phyloP scores from a whole-genome alignment of 2,329 filamentous ascomycete species.

The Colletotrichum aenigma region DNA sequence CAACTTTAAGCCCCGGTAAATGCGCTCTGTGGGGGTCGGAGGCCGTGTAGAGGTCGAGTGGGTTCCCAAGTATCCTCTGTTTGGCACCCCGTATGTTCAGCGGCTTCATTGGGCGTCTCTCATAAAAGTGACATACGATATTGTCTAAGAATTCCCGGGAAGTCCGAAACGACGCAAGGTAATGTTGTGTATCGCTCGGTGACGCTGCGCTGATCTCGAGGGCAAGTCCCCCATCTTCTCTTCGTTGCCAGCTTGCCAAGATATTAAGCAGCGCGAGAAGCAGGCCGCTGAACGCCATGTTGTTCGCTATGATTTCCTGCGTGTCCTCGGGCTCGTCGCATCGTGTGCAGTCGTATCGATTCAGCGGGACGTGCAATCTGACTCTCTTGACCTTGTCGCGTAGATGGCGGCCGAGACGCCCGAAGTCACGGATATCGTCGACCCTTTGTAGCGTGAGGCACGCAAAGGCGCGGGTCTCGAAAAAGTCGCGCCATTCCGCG shows the following conservation, averaged over 20 bases:
- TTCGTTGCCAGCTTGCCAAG: rapidly evolving
- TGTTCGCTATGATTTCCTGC: background rate
- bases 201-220: background rate
- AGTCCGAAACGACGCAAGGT: no score
- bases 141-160: no score
- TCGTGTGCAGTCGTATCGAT: rapidly evolving
- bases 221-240: rapidly evolving
- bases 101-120: no score
- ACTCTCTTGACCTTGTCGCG: background rate
- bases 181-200: background rate
- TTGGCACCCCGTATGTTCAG: background rate
- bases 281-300: background rate
- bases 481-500: background rate
- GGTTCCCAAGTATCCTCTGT: background rate
- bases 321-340: background rate
- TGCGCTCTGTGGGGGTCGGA: no score
- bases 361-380: background rate
- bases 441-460: background rate
- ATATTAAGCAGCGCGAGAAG: rapidly evolving
- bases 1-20: background rate
- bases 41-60: background rate
- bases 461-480: background rate
- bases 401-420: background rate
- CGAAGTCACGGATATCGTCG: no score
- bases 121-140: no score